Percentiles rank a stretch among this genome's conserved stretches.
Conservation (phyloP, 2,329 filamentous ascomycete genomes). For the Talaromyces albobiverticillius region DNA sequence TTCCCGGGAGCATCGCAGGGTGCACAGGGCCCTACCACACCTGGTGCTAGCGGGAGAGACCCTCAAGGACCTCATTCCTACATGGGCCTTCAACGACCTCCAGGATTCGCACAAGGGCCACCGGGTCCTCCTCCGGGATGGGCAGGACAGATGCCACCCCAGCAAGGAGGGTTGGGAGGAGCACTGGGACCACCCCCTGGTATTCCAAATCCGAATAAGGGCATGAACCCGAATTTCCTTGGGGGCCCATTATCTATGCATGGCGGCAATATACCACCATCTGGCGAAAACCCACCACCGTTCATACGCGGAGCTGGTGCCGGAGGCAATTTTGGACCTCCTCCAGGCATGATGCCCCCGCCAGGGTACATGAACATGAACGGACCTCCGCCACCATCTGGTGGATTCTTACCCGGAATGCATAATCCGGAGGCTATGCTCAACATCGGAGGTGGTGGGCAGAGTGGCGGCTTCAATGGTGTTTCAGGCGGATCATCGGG, state of each 20-base stretch:
- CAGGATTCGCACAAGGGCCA: conserved; percentile 43
- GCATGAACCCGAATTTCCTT: conserved; percentile 37
- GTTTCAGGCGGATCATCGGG: conserved; percentile 36
- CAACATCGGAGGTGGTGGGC: conserved; percentile 30
- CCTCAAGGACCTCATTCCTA: conserved; percentile 18
- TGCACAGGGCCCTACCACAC: conserved; percentile 18
- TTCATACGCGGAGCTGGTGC: conserved; percentile 34
- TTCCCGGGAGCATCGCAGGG: conserved; percentile 21
- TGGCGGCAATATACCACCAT: conserved; percentile 22
- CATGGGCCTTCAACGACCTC: conserved; percentile 43
- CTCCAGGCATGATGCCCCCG: conserved; percentile 45
- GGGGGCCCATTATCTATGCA: conserved; percentile 35
- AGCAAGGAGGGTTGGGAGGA: conserved; percentile 26
- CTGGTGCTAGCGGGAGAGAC: background rate
- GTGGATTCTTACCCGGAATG: conserved; percentile 32
- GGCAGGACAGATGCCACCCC: conserved; percentile 33
- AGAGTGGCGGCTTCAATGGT: conserved; percentile 35
- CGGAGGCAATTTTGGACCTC: conserved; percentile 30
- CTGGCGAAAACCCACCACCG: conserved; percentile 34
- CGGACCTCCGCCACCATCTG: conserved; percentile 29
- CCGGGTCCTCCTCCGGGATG: conserved; percentile 32
- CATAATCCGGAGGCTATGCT: conserved; percentile 38
- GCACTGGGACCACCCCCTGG: conserved; percentile 39
- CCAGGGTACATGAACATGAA: conserved; percentile 43
- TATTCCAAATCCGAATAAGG: conserved; percentile 35